Percentiles rank a stretch among this genome's conserved stretches.
Conservation (phyloP, 441 rosid genomes). For the Populus hybrid region DNA sequence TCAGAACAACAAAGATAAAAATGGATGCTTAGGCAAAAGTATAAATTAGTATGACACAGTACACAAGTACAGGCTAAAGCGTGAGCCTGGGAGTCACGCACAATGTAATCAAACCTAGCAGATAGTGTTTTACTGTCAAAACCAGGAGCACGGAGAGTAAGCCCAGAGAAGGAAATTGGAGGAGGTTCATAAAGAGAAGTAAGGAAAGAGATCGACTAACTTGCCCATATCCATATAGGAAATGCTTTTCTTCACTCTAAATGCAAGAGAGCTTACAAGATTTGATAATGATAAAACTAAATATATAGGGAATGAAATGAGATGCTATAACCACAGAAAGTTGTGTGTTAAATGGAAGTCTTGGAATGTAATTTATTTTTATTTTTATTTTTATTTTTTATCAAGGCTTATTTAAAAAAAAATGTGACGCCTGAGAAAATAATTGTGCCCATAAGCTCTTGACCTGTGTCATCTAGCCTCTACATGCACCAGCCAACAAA, state of each 20-base stretch:
- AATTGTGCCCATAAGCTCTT: too few relatives aligned
- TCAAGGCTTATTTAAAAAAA: too few relatives aligned
- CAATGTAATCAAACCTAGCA: slow-evolving; percentile 67
- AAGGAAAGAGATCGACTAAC: slow-evolving; percentile 30
- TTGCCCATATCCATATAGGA: slow-evolving; percentile 59
- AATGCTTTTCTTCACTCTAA: neutral
- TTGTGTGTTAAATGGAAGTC: neutral
- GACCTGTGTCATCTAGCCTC: too few relatives aligned
- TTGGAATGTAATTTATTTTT: too few relatives aligned
- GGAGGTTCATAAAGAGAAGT: neutral
- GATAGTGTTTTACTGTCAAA: slow-evolving; percentile 11
- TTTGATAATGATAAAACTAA: neutral
- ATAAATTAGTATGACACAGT: slow-evolving; percentile 23
- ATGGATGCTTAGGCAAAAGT: too few relatives aligned
- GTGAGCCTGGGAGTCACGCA: slow-evolving; percentile 51
- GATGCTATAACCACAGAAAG: neutral
- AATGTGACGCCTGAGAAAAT: neutral
- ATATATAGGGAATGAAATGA: neutral
- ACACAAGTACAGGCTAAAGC: slow-evolving; percentile 37
- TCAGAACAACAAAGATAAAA: too few relatives aligned
- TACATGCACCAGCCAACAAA: too few relatives aligned
- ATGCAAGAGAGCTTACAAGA: neutral
- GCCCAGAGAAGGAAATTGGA: neutral
- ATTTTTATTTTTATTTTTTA: too few relatives aligned
- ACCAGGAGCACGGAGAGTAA: neutral